Evolutionary conservation across 345 rosid species (phyloP).

Genomic region (Ailanthus altissimus): DNA sequence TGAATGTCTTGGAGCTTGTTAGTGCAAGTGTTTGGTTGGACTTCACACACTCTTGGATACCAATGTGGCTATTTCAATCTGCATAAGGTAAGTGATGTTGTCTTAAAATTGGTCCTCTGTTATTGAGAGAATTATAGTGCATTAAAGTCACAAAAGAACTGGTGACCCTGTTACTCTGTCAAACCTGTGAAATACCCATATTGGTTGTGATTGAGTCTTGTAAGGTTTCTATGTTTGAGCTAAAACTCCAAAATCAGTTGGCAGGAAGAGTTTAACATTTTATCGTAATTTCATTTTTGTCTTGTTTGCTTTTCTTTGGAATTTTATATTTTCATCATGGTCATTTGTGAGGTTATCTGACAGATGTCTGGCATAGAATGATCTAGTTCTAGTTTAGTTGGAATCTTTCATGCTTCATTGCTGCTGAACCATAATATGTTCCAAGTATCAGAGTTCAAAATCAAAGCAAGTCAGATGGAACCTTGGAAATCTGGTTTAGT

Average conservation of each 20-base stretch:
- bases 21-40: neutral
- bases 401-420: neutral
- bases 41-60: neutral
- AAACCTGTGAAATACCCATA: neutral
- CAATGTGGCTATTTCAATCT: neutral
- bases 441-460: constrained; percentile 3
- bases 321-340: neutral
- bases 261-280: neutral
- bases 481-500: neutral
- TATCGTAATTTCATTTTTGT: neutral
- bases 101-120: neutral
- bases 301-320: neutral
- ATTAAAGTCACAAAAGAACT: neutral
- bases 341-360: neutral
- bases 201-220: neutral
- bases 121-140: neutral
- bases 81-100: neutral
- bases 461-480: neutral
- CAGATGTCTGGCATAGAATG: neutral
- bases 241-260: neutral
- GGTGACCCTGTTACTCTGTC: neutral
- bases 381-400: neutral
- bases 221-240: neutral
- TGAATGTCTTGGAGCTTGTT: neutral
- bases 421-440: neutral